These are phyloP conservation scores for Esteya vermicola DNA, from an alignment of 2,329 filamentous ascomycete species.

Conservation along the genomic window DNA sequence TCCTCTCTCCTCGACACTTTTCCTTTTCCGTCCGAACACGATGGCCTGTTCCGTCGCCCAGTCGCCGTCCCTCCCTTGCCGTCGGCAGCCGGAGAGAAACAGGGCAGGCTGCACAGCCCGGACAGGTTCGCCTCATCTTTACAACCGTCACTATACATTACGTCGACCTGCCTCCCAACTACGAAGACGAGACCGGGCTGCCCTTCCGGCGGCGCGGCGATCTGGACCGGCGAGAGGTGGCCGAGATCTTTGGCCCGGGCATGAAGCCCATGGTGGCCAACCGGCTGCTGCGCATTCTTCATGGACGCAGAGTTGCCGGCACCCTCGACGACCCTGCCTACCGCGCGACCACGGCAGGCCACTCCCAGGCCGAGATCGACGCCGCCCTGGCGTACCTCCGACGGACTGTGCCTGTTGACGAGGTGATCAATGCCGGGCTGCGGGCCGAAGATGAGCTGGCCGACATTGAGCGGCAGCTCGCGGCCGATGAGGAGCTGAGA, in stretches of 20 bases:
- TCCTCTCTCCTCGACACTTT: too few relatives aligned
- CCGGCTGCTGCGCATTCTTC: constrained; percentile 39
- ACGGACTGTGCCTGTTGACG: constrained; percentile 38
- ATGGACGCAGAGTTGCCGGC: constrained; percentile 49
- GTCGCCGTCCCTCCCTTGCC: background rate
- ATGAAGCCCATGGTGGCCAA: constrained; percentile 33
- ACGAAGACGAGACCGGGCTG: constrained; percentile 40
- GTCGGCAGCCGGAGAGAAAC: too few relatives aligned
- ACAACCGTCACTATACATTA: constrained; percentile 33
- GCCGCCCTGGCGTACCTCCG: constrained; percentile 42
- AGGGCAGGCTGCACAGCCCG: background rate
- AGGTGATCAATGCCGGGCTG: constrained; percentile 44
- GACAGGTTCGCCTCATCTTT: constrained; percentile 14
- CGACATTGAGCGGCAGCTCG: constrained; percentile 26
- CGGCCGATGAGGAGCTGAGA: constrained; percentile 9
- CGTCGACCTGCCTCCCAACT: constrained; percentile 40
- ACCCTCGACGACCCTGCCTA: constrained; percentile 46
- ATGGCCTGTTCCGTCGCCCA: constrained; percentile 1
- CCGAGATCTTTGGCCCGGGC: constrained; percentile 33
- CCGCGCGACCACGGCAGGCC: constrained; percentile 30
- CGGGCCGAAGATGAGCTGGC: constrained; percentile 49
- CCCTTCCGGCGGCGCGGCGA: constrained; percentile 34
- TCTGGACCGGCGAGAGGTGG: constrained; percentile 31
- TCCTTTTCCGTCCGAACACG: too few relatives aligned
- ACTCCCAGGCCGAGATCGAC: constrained; percentile 24